These are phyloP conservation scores for Dacryopinax spathularia DNA, from an alignment of 768 basidiomycete species.

Conservation along the genomic window DNA sequence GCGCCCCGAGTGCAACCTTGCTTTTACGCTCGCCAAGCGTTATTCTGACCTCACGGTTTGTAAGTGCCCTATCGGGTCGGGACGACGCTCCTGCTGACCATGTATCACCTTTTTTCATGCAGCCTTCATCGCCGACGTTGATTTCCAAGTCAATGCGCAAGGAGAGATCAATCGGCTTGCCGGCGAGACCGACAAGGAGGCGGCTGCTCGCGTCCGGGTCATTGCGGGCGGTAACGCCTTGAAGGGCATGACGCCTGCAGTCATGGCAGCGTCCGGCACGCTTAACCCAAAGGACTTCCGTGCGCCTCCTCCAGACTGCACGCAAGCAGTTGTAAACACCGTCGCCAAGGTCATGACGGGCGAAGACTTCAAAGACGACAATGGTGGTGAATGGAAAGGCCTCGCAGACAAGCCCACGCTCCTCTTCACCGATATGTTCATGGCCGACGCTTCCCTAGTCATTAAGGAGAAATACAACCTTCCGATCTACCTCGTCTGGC, in stretches of 20 bases:
- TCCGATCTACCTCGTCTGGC: neutral
- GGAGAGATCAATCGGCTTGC: neutral
- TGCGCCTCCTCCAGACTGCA: neutral
- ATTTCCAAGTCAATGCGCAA: neutral
- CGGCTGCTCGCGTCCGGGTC: neutral
- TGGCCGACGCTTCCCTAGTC: neutral
- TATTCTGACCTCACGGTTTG: neutral
- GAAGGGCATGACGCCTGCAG: neutral
- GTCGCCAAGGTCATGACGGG: neutral
- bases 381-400: neutral
- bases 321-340: neutral
- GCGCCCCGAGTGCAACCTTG: neutral
- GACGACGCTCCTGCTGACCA: neutral
- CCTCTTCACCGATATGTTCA: neutral
- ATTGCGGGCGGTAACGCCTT: neutral
- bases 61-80: neutral
- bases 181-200: neutral
- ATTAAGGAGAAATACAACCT: neutral
- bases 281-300: neutral
- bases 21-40: neutral
- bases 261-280: neutral
- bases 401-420: neutral
- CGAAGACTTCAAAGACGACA: neutral
- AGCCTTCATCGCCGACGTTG: neutral
- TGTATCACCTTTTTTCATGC: neutral